Evolutionary conservation across 1,284 basidiomycete genomes (phyloP).

Genomic region (Sutorius eximius): DNA sequence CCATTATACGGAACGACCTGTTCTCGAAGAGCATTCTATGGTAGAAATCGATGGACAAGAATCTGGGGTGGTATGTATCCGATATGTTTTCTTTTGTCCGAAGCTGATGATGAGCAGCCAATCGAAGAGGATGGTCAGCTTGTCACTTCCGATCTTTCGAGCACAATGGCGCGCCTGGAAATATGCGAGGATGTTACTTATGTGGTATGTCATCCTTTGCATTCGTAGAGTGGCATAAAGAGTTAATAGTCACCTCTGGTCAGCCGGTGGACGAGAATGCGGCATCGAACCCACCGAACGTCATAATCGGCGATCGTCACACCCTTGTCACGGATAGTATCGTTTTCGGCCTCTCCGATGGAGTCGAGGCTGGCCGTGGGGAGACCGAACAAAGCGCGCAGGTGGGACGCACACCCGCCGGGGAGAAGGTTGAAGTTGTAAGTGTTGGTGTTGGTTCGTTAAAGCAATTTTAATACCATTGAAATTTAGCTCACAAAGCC

Average conservation of each 20-base stretch:
- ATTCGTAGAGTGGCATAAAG: background rate
- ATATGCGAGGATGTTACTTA: background rate
- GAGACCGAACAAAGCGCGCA: background rate
- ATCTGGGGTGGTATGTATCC: slow-evolving; percentile 5
- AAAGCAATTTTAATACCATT: background rate
- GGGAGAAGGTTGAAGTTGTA: slow-evolving; percentile 9
- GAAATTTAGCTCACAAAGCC: slow-evolving; percentile 6
- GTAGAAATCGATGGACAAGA: background rate
- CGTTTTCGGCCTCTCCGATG: background rate
- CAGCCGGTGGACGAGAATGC: slow-evolving; percentile 4
- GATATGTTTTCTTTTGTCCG: background rate
- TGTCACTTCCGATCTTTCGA: background rate
- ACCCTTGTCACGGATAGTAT: background rate
- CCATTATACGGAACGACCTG: background rate
- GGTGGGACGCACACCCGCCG: background rate
- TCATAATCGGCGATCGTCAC: background rate
- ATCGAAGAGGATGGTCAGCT: slow-evolving; percentile 1
- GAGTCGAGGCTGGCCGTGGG: background rate
- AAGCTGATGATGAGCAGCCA: slow-evolving; percentile 1
- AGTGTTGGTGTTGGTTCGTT: slow-evolving; percentile 1
- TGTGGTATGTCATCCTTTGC: slow-evolving; percentile 5
- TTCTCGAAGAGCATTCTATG: background rate
- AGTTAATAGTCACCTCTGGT: background rate
- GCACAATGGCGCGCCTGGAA: background rate
- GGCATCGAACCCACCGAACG: background rate